phyloP scores from a whole-genome alignment of 352 stramenopile species.

The Salisapilia sapeloensis region DNA sequence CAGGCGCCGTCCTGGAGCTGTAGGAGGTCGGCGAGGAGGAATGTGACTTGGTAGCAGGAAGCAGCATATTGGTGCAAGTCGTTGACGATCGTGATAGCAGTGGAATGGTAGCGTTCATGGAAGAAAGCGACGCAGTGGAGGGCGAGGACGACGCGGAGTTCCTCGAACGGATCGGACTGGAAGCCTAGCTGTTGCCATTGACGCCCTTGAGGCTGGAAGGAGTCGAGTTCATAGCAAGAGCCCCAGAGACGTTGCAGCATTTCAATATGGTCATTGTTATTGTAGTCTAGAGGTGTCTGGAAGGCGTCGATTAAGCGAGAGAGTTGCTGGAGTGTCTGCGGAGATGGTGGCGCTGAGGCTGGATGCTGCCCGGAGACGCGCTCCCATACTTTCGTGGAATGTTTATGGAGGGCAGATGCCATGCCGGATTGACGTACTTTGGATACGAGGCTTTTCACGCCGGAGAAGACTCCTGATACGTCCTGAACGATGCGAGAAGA shows the following conservation, averaged over 20 bases:
- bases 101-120: conserved; percentile 44
- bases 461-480: conserved; percentile 38
- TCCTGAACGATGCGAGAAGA: conserved; percentile 14
- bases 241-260: conserved; percentile 50
- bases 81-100: conserved; percentile 48
- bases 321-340: conserved; percentile 36
- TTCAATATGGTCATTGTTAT: conserved; percentile 50
- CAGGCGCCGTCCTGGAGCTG: conserved; percentile 60
- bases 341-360: conserved; percentile 36
- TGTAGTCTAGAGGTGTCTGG: conserved; percentile 33
- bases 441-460: conserved; percentile 57
- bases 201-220: conserved; percentile 19
- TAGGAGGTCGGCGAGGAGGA: conserved; percentile 45
- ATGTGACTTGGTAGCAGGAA: conserved; percentile 27
- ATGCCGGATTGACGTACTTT: conserved; percentile 63
- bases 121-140: conserved; percentile 76
- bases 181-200: conserved; percentile 54
- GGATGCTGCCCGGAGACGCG: conserved; percentile 32
- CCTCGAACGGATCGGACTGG: conserved; percentile 36
- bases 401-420: conserved; percentile 57
- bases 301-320: conserved; percentile 46
- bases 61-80: conserved; percentile 51
- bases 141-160: conserved; percentile 51
- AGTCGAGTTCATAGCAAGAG: conserved; percentile 46
- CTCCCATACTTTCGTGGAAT: conserved; percentile 52